Conservation (phyloP, 768 basidiomycete genomes). For the Termitomyces titanicus region DNA sequence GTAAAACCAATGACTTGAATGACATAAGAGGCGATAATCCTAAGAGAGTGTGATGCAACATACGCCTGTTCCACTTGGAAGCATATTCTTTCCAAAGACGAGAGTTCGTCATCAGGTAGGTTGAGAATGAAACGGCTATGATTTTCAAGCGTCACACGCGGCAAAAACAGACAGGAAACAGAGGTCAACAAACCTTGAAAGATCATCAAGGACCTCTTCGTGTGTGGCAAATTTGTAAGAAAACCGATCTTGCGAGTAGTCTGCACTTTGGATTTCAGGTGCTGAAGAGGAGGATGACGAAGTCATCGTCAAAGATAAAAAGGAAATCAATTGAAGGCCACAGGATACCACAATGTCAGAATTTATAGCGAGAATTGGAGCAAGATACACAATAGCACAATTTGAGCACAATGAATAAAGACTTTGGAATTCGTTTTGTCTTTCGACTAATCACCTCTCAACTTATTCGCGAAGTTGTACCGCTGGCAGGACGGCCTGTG, state of each 20-base stretch:
- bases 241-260: slow-evolving; percentile 35
- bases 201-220: slow-evolving; percentile 87
- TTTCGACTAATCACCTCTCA: too few species aligned
- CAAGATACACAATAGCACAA: too few species aligned
- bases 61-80: slow-evolving; percentile 99
- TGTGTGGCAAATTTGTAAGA: slow-evolving; percentile 73
- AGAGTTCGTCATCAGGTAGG: slow-evolving; percentile 89
- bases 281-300: slow-evolving; percentile 79
- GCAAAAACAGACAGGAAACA: neutral
- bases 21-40: slow-evolving; percentile 10
- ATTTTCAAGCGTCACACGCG: slow-evolving; percentile 4
- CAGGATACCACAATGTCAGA: slow-evolving; percentile 20
- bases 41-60: slow-evolving; percentile 28
- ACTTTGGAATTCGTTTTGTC: too few species aligned
- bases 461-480: too few species aligned
- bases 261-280: slow-evolving; percentile 51
- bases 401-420: too few species aligned
- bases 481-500: neutral
- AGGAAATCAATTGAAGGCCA: slow-evolving; percentile 25
- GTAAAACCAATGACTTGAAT: slow-evolving; percentile 94
- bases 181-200: slow-evolving; percentile 65
- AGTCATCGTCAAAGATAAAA: slow-evolving; percentile 45
- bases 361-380: too few species aligned
- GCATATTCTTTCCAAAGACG: slow-evolving; percentile 88
- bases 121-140: slow-evolving; percentile 92